Percentiles rank a stretch among this genome's conserved stretches.
Conservation (phyloP, 306 rosid species). For the Mimosa bimucronata region DNA sequence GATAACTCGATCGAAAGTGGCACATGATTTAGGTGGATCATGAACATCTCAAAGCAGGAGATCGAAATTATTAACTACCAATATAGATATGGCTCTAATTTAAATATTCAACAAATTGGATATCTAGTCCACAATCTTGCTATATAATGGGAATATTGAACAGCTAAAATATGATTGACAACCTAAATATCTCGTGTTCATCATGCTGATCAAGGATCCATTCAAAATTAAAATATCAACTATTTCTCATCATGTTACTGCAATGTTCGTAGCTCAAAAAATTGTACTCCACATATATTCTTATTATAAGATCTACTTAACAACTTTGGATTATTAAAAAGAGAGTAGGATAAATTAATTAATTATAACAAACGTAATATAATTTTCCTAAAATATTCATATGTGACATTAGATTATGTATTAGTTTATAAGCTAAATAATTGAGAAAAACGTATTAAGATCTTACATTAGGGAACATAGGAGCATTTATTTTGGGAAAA, state of each 20-base stretch:
- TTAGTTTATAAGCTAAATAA: no score
- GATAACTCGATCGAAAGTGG: neutral
- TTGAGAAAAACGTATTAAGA: no score
- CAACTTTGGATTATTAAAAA: no score
- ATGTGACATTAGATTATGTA: no score
- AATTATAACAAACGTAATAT: no score
- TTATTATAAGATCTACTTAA: no score
- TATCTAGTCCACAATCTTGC: neutral
- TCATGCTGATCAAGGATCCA: conserved; percentile 10
- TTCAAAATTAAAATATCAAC: neutral
- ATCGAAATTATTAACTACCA: neutral
- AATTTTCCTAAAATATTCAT: no score
- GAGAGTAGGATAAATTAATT: no score
- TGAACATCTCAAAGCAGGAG: neutral
- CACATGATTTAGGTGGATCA: neutral
- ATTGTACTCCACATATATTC: neutral
- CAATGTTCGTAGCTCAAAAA: neutral
- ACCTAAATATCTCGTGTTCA: neutral
- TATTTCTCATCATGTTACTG: conserved; percentile 3
- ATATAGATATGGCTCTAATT: neutral
- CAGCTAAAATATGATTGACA: neutral
- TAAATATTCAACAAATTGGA: neutral
- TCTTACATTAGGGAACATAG: no score
- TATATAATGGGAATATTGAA: neutral
- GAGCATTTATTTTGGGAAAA: no score